A percentile compares a stretch with the other conserved stretches of the same genome.
phyloP scores from a whole-genome alignment of 208 protist genomes.

The Trypanosoma congolense region DNA sequence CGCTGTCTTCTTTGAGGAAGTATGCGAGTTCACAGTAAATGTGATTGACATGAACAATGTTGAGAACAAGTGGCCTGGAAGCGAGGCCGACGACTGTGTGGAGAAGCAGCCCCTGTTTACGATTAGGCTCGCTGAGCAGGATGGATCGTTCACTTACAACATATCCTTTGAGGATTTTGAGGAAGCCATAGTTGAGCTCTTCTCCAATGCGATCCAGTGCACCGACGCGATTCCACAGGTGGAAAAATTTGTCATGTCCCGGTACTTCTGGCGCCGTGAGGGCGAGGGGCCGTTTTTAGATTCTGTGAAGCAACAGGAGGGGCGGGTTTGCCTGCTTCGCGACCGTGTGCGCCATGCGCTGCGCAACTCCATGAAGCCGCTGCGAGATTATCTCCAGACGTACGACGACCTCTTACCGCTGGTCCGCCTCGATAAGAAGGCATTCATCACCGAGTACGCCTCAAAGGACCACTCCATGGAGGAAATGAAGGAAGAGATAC shows the following conservation, averaged over 20 bases:
- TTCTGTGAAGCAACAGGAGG: constrained; percentile 82
- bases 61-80: constrained; percentile 87
- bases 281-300: constrained; percentile 88
- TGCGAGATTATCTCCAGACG: constrained; percentile 81
- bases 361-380: constrained; percentile 64
- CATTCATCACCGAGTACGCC: constrained; percentile 84
- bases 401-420: constrained; percentile 91
- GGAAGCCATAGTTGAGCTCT: constrained; percentile 78
- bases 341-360: constrained; percentile 61
- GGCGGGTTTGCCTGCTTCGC: constrained; percentile 69
- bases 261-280: constrained; percentile 92
- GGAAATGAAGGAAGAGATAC: constrained; percentile 90
- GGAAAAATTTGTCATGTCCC: constrained; percentile 91
- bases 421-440: constrained; percentile 77
- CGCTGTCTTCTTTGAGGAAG: constrained; percentile 89
- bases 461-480: constrained; percentile 81
- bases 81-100: constrained; percentile 88
- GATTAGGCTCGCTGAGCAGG: constrained; percentile 79
- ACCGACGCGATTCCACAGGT: constrained; percentile 89
- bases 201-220: constrained; percentile 84
- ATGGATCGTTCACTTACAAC: constrained; percentile 83
- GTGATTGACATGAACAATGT: constrained; percentile 89
- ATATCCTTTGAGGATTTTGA: constrained; percentile 87
- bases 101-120: constrained; percentile 93
- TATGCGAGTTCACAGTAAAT: constrained; percentile 82